phyloP scores from a whole-genome alignment of 345 rosid genomes.

The Limnanthes douglasii region DNA sequence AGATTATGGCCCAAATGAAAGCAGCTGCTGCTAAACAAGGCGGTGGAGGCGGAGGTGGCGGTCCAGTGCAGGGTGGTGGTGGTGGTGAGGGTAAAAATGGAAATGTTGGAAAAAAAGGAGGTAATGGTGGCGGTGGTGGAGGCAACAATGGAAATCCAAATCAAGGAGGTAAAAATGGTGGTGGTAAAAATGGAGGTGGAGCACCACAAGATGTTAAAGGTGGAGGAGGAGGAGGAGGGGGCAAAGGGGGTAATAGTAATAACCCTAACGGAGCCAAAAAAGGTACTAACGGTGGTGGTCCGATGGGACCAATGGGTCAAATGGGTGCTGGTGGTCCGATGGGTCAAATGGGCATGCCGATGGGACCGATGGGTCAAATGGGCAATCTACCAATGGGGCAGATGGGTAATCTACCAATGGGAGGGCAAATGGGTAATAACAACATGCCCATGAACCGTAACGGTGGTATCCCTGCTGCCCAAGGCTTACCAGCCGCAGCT shows the following conservation, averaged over 20 bases:
- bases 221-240: slow-evolving; percentile 25
- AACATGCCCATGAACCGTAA: slow-evolving; percentile 17
- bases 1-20: no score
- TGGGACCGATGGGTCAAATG: slow-evolving; percentile 28
- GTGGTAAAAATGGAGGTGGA: slow-evolving; percentile 32
- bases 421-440: slow-evolving; percentile 33
- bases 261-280: slow-evolving; percentile 29
- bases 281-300: slow-evolving; percentile 26
- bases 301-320: slow-evolving; percentile 26
- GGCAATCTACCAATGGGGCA: slow-evolving; percentile 23
- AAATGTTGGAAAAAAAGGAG: slow-evolving; percentile 34
- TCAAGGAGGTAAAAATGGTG: slow-evolving; percentile 31
- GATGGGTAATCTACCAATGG: slow-evolving; percentile 22
- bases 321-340: slow-evolving; percentile 16
- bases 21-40: slow-evolving; percentile 31
- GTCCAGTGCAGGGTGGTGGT: slow-evolving; percentile 21
- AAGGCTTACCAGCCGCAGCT: slow-evolving; percentile 63
- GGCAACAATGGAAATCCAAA: slow-evolving; percentile 20
- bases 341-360: slow-evolving; percentile 23
- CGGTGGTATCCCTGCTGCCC: slow-evolving; percentile 57
- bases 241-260: slow-evolving; percentile 29
- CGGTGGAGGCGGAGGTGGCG: slow-evolving; percentile 25
- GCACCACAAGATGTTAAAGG: slow-evolving; percentile 15
- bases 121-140: slow-evolving; percentile 18
- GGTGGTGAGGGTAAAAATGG: slow-evolving; percentile 26